Percentiles rank a stretch among this genome's conserved stretches.
phyloP scores from a whole-genome alignment of 495 filamentous ascomycete species.

The Niebla homalea region DNA sequence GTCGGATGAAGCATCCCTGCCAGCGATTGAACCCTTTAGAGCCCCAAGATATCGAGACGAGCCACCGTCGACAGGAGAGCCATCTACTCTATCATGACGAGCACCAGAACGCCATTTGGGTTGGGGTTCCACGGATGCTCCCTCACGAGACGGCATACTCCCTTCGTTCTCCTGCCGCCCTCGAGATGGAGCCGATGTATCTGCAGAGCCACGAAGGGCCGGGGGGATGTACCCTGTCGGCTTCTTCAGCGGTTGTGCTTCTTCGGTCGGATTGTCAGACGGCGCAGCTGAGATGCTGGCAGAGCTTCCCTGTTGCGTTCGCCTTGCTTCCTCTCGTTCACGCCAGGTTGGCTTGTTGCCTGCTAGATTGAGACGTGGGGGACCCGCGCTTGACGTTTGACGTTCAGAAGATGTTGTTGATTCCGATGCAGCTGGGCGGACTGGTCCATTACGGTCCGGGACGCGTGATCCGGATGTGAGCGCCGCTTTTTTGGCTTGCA shows the following conservation, averaged over 20 bases:
- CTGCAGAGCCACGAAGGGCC: slow-evolving; percentile 26
- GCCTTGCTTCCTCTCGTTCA: slow-evolving; percentile 65
- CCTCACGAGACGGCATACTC: slow-evolving; percentile 9
- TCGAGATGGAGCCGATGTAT: slow-evolving; percentile 6
- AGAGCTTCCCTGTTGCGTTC: slow-evolving; percentile 22
- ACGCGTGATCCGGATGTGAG: slow-evolving; percentile 13
- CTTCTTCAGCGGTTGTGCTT: slow-evolving; percentile 20
- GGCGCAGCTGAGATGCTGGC: slow-evolving; percentile 19
- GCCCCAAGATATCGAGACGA: slow-evolving; percentile 6
- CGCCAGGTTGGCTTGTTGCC: slow-evolving; percentile 63
- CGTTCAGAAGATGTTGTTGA: slow-evolving; percentile 44
- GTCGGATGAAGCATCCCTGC: slow-evolving; percentile 13
- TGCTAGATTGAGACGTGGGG: slow-evolving; percentile 56
- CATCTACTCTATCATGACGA: slow-evolving; percentile 11
- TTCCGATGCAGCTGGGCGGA: slow-evolving; percentile 11
- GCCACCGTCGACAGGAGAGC: slow-evolving; percentile 14
- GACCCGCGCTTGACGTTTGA: slow-evolving; percentile 27
- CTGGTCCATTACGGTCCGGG: slow-evolving; percentile 21
- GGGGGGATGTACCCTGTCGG: slow-evolving; percentile 39
- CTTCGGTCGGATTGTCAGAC: slow-evolving; percentile 24
- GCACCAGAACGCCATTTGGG: slow-evolving; percentile 15
- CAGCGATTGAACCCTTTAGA: slow-evolving; percentile 7
- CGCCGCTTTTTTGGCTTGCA: slow-evolving; percentile 29
- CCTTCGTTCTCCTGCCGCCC: slow-evolving; percentile 14
- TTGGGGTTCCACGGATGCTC: slow-evolving; percentile 6